Evolutionary conservation across 2,329 filamentous ascomycete species (phyloP).

Genomic region (Alternaria sp.): DNA sequence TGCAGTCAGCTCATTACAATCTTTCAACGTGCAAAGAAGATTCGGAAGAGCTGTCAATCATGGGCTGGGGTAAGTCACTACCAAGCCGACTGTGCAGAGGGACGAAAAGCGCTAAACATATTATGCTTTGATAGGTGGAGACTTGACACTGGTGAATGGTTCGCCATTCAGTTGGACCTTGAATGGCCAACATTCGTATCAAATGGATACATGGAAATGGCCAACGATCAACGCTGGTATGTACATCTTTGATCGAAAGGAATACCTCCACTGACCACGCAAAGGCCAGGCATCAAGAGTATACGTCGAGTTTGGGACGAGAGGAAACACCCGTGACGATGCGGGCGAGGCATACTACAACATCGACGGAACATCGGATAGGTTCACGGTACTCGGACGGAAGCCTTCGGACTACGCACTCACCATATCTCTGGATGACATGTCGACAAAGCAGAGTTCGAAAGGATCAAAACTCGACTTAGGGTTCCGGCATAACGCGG

Average conservation of each 20-base stretch:
- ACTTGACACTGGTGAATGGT: constrained; percentile 50
- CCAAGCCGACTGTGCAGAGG: too few relatives aligned
- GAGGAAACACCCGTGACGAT: constrained; percentile 39
- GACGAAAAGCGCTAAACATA: background rate
- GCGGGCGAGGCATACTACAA: constrained; percentile 46
- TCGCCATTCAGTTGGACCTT: constrained; percentile 49
- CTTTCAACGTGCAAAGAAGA: background rate
- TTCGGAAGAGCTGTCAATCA: constrained; percentile 16
- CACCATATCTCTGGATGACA: constrained; percentile 37
- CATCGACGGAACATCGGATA: constrained; percentile 35
- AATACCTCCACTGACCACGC: background rate
- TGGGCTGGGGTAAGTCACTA: constrained; percentile 34
- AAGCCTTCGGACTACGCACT: constrained; percentile 41
- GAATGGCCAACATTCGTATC: constrained; percentile 40
- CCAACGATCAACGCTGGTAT: constrained; percentile 39
- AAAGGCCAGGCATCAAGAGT: constrained; percentile 38
- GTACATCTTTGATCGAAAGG: background rate
- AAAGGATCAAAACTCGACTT: constrained; percentile 41
- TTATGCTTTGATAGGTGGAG: constrained; percentile 34
- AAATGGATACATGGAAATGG: constrained; percentile 50
- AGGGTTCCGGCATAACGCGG: constrained; percentile 45
- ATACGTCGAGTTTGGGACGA: constrained; percentile 41
- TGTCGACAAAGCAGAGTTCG: constrained; percentile 43
- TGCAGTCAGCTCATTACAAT: background rate
- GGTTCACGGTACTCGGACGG: constrained; percentile 40